Evolutionary conservation across 352 stramenopile genomes (phyloP).

Genomic region (Globisporangium yorkense): DNA sequence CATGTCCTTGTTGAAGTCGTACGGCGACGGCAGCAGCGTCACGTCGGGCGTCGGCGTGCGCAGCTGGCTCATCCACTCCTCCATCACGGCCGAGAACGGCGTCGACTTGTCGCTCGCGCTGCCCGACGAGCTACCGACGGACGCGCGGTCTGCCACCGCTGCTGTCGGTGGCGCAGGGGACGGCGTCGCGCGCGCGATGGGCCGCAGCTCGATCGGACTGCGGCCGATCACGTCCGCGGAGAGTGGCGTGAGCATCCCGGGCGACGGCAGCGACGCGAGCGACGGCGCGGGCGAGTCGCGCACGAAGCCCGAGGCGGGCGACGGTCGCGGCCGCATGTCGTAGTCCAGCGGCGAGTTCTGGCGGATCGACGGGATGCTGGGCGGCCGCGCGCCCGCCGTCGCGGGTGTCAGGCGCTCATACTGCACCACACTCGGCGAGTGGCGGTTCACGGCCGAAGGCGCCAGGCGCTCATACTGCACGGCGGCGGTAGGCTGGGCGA

Average conservation of each 20-base stretch:
- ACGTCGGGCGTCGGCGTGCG: constrained; percentile 75
- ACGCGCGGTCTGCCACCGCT: neutral
- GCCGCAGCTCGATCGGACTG: constrained; percentile 31
- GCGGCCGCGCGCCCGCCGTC: constrained; percentile 7
- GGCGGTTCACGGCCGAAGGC: constrained; percentile 8
- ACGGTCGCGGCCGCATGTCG: constrained; percentile 26
- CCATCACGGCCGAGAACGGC: constrained; percentile 67
- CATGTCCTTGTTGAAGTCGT: constrained; percentile 71
- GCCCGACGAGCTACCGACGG: neutral
- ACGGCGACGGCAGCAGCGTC: constrained; percentile 71
- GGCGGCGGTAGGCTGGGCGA: neutral
- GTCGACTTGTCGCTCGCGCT: constrained; percentile 22
- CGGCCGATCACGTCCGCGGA: constrained; percentile 18
- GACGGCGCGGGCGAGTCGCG: constrained; percentile 22
- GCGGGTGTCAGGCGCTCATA: constrained; percentile 43
- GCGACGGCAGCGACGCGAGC: constrained; percentile 37
- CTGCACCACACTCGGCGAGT: constrained; percentile 23
- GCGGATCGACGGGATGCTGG: constrained; percentile 19
- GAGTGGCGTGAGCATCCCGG: constrained; percentile 50
- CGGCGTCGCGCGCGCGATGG: neutral
- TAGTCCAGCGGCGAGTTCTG: constrained; percentile 35
- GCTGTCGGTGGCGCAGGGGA: neutral
- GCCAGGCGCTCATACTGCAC: constrained; percentile 51
- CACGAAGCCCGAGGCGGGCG: constrained; percentile 12
- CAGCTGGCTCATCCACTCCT: constrained; percentile 77